These are phyloP conservation scores for Tetrahymena elliotti DNA, from an alignment of 73 alveolate species.

Conservation along the genomic window DNA sequence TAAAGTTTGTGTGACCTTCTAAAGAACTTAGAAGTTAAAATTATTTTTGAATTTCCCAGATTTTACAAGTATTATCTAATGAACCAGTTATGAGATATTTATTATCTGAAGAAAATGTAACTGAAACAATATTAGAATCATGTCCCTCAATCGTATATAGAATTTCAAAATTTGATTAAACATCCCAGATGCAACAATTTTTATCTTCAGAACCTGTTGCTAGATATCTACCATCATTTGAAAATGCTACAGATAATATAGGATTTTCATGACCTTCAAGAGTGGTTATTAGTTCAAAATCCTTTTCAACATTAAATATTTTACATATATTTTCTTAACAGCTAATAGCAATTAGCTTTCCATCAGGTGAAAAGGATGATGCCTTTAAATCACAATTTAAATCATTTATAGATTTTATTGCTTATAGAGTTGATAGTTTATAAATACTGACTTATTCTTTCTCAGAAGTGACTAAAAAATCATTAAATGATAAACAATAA, in stretches of 20 bases:
- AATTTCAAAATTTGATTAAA: too few species aligned
- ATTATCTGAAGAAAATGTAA: neutral
- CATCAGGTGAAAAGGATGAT: too few species aligned
- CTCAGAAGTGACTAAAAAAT: too few species aligned
- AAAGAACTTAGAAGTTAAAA: neutral
- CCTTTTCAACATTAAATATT: neutral
- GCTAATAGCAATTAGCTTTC: too few species aligned
- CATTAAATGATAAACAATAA: too few species aligned
- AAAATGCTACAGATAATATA: neutral
- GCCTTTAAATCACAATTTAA: too few species aligned
- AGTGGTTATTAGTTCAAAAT: neutral
- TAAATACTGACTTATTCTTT: too few species aligned
- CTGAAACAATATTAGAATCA: too few species aligned
- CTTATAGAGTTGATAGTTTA: too few species aligned
- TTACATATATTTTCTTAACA: too few species aligned
- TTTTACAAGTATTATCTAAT: neutral
- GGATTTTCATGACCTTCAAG: too few species aligned
- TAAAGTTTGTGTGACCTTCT: neutral
- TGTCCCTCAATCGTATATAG: neutral
- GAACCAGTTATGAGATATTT: neutral
- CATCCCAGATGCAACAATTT: neutral
- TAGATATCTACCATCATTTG: neutral
- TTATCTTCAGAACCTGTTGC: neutral
- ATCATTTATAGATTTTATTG: too few species aligned
- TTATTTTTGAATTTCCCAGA: neutral